Evolutionary conservation across 441 rosid genomes (phyloP).

Genomic region (Hura crepitans): DNA sequence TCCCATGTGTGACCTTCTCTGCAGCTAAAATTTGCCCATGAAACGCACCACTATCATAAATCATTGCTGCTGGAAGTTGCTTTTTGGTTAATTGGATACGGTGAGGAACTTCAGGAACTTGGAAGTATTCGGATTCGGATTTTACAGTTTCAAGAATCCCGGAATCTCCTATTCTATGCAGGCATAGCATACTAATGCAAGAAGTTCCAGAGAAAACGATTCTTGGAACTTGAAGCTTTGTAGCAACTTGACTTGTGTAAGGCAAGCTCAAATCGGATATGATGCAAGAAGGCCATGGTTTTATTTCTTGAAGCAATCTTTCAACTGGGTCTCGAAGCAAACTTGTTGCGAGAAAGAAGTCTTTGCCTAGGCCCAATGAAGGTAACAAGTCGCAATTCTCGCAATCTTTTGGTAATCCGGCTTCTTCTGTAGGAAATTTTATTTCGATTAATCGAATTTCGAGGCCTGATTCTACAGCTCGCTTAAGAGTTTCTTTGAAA

Average conservation of each 20-base stretch:
- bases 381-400: no score
- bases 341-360: constrained; percentile 24
- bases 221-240: constrained; percentile 32
- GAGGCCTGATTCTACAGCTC: no score
- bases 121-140: constrained; percentile 25
- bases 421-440: no score
- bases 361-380: no score
- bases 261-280: constrained; percentile 29
- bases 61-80: constrained; percentile 9
- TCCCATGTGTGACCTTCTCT: constrained; percentile 23
- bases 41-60: background rate
- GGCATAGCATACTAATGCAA: constrained; percentile 22
- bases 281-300: constrained; percentile 35
- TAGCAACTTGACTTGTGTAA: no score
- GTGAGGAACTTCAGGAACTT: constrained; percentile 28
- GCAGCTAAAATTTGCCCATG: background rate
- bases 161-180: background rate
- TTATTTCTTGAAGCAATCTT: constrained; percentile 20
- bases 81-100: constrained; percentile 15
- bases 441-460: no score
- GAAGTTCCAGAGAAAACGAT: constrained; percentile 32
- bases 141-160: constrained; percentile 14
- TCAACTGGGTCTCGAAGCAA: constrained; percentile 22
- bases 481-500: no score
- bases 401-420: no score